Conservation (phyloP, 495 filamentous ascomycete species). For the Penicillium fimorum region DNA sequence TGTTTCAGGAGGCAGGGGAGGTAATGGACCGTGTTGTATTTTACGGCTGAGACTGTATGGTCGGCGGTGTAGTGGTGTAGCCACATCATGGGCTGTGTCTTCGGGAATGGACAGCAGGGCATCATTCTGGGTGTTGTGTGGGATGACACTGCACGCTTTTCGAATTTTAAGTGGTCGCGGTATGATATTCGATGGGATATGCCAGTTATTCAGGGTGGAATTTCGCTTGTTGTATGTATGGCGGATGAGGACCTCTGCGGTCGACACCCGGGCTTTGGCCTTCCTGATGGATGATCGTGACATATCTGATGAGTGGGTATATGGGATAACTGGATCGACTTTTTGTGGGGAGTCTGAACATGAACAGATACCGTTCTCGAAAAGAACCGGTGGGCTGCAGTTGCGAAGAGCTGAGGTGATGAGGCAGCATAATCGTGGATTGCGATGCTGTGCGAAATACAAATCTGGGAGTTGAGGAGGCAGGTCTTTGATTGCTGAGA, state of each 20-base stretch:
- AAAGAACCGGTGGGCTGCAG: background rate
- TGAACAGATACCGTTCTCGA: background rate
- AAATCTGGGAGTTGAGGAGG: background rate
- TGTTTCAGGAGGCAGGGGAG: background rate
- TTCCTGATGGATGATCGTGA: background rate
- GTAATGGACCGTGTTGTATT: background rate
- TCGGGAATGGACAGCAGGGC: background rate
- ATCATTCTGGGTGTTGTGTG: background rate
- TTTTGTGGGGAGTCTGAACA: background rate
- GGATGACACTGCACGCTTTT: background rate
- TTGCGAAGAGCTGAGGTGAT: background rate
- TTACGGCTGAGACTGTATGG: conserved; percentile 4
- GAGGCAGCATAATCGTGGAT: background rate
- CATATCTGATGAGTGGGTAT: background rate
- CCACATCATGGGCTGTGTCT: background rate
- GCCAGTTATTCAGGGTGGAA: background rate
- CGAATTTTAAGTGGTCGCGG: background rate
- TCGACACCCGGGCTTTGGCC: background rate
- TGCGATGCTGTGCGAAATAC: background rate
- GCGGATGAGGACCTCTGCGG: background rate
- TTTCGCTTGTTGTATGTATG: background rate
- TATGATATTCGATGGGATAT: background rate
- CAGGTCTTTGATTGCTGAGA: background rate
- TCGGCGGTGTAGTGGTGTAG: background rate
- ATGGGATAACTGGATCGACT: background rate